Evolutionary conservation across 192 early-diverging fungal species (phyloP).

Genomic region (Linnemannia zychae): DNA sequence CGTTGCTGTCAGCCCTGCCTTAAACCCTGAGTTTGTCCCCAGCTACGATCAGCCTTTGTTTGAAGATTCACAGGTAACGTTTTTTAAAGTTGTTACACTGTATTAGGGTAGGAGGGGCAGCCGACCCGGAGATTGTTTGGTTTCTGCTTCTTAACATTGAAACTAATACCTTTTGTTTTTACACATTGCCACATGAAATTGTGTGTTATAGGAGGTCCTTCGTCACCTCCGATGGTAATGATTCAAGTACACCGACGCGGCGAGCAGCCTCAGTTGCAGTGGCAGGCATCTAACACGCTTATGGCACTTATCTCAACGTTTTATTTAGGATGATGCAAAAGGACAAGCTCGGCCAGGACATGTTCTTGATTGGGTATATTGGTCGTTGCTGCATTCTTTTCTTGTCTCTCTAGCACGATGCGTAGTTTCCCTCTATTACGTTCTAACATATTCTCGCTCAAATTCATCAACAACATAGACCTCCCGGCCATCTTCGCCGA

Average conservation of each 20-base stretch:
- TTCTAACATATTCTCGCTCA: neutral
- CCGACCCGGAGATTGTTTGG: neutral
- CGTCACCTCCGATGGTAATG: conserved; percentile 59
- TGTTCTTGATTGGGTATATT: conserved; percentile 79
- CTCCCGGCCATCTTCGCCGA: conserved; percentile 78
- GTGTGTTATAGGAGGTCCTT: conserved; percentile 46
- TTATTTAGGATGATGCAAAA: conserved; percentile 86
- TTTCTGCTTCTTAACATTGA: neutral
- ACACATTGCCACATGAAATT: neutral
- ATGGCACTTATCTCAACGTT: neutral
- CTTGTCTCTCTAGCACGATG: neutral
- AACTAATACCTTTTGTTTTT: neutral
- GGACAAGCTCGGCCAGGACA: conserved; percentile 83
- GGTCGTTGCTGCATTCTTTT: neutral
- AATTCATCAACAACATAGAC: conserved; percentile 51
- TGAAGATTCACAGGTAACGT: conserved; percentile 67
- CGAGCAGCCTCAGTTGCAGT: neutral
- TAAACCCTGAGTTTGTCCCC: conserved; percentile 68
- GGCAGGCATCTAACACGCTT: neutral
- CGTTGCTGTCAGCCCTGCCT: conserved; percentile 58
- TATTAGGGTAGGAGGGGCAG: neutral
- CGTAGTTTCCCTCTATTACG: neutral
- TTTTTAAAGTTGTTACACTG: too few relatives aligned
- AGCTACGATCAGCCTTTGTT: conserved; percentile 63
- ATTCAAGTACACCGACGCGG: neutral